Evolutionary conservation across 352 stramenopile genomes (phyloP), one percentile per base, ranked within the genome.

Genomic region (Saprolegnia diclina): DNA sequence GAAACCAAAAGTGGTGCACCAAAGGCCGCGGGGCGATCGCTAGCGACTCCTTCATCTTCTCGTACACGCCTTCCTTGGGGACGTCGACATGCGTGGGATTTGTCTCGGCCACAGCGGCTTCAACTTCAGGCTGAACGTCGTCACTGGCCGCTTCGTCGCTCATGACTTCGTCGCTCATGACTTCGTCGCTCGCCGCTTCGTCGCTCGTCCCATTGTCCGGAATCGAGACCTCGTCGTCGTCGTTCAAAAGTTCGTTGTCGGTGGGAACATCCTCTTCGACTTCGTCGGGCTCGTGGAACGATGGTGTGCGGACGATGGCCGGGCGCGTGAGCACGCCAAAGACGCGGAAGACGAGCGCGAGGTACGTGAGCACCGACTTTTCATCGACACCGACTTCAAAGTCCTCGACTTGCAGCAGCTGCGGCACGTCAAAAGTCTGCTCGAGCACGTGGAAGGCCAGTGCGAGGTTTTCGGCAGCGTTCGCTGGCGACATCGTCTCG

Each of bases 281-380:
- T 3, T 21, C 52, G 24, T 42, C 24, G 9, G 52, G 24, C 35
- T 59, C 52, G 13, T 24, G 24, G 24, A 59, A 42, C 3, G 52
- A 59, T 9, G 52, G 52, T n/a, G 52, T 59, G 35, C 52, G 52
- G 1, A 40, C 35, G 35, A 59, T 59, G 13, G 13, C 11, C 11
- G 52, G 52, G 24, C 52, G 52, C 35, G 11, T n/a, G 19, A 59
- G 52, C 35, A 59, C 52, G 35, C 52, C 52, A 59, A 59, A 59
- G 24, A 59, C 21, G 22, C 46, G 62, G 75, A 94, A 96, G 56
- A 96, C 84, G 53, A 95, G 74, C 29, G 85, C 91, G 24, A 97
- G 82, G 73, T 97, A 96, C 73, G 90, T 95, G 45, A 93, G 91
- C 73, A 96, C 92, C 74, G 81, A 93, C 81, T 97, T 97, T 57